Percentiles rank a stretch among this genome's conserved stretches.
phyloP scores from a whole-genome alignment of 352 stramenopile species.

The Lagenidium giganteum region DNA sequence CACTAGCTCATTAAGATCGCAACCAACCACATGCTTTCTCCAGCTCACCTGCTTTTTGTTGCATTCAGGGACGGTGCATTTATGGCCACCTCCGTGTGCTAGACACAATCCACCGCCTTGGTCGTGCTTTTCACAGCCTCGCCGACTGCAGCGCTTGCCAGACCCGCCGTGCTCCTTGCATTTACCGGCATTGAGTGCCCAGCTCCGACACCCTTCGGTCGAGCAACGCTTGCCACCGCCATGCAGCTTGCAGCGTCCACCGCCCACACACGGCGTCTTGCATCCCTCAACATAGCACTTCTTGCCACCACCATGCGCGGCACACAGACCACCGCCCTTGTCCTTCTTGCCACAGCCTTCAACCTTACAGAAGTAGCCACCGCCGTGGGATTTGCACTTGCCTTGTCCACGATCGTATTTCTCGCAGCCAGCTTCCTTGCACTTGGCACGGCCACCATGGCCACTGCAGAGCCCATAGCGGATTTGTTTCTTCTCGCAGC shows the following conservation, averaged over 20 bases:
- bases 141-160: constrained; percentile 57
- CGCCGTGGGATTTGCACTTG: constrained; percentile 80
- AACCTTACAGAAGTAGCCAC: constrained; percentile 75
- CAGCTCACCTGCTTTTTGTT: constrained; percentile 84
- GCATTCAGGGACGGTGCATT: constrained; percentile 61
- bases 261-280: constrained; percentile 61
- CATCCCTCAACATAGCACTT: constrained; percentile 75
- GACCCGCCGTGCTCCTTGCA: constrained; percentile 74
- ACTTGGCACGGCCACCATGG: constrained; percentile 66
- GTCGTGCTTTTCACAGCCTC: constrained; percentile 73
- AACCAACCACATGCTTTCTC: constrained; percentile 1
- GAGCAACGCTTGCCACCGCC: constrained; percentile 58
- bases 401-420: constrained; percentile 75
- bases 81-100: constrained; percentile 64
- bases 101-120: constrained; percentile 75
- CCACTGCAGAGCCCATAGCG: constrained; percentile 72
- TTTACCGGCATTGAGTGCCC: constrained; percentile 60
- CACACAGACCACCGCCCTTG: constrained; percentile 76
- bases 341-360: constrained; percentile 80
- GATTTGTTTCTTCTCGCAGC: constrained; percentile 72
- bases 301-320: constrained; percentile 72
- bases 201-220: constrained; percentile 38
- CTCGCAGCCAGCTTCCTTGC: constrained; percentile 66
- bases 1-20: too few relatives aligned
- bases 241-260: constrained; percentile 64